Conservation (phyloP, 1,139 yeast species). For the Scheffersomyces segobiensis region DNA sequence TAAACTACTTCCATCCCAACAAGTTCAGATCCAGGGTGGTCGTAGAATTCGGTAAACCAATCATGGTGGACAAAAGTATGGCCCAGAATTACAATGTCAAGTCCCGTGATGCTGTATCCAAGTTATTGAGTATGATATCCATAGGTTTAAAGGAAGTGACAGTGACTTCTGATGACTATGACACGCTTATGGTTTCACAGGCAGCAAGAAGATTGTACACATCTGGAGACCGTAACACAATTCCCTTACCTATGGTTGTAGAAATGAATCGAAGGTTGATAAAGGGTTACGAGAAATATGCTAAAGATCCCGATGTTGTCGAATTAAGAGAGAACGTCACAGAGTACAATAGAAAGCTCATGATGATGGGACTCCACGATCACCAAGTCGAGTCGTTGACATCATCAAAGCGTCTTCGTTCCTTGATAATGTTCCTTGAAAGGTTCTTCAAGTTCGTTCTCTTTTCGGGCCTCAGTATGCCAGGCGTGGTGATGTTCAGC, state of each 20-base stretch:
- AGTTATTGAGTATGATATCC: constrained; percentile 68
- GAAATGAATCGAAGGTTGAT: constrained; percentile 88
- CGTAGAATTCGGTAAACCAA: constrained; percentile 89
- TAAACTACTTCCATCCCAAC: constrained; percentile 96
- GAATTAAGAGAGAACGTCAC: constrained; percentile 61
- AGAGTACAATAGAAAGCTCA: constrained; percentile 65
- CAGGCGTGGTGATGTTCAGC: constrained; percentile 80
- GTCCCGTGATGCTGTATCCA: constrained; percentile 26
- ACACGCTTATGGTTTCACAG: constrained; percentile 87
- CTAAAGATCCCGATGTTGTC: constrained; percentile 69
- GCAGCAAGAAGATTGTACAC: constrained; percentile 85
- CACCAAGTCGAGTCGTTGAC: constrained; percentile 80
- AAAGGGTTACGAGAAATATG: constrained; percentile 71
- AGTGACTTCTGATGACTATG: constrained; percentile 89
- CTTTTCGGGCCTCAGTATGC: constrained; percentile 66
- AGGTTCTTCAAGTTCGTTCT: constrained; percentile 56
- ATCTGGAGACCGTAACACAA: constrained; percentile 15
- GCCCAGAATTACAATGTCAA: constrained; percentile 11
- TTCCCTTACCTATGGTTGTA: constrained; percentile 77
- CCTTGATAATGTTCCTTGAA: constrained; percentile 46
- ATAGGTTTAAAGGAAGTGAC: constrained; percentile 85
- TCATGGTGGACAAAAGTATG: constrained; percentile 59
- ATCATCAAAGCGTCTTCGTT: constrained; percentile 44
- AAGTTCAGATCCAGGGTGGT: constrained; percentile 94
- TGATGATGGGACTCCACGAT: constrained; percentile 76